Evolutionary conservation across 768 basidiomycete genomes (phyloP), one percentile per base, ranked within the genome.

Genomic region (Candolleomyces efflorescens): DNA sequence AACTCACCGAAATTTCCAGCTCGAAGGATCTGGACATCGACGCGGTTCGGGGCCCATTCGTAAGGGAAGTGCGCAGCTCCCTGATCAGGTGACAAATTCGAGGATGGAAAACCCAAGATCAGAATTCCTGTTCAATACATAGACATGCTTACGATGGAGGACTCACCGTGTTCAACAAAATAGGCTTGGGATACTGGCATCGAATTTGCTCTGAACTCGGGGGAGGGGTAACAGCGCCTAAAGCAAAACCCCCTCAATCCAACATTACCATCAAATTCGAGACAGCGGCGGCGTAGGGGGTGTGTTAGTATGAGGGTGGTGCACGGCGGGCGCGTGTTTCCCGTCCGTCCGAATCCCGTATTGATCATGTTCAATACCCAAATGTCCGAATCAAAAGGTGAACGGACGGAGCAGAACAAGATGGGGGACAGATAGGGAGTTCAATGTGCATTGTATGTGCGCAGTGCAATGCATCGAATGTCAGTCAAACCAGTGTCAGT

Each of bases 171-270:
- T 92, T 87, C 26, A 92, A 75, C 20, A 92, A 69, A 63, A 92
- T 88, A 6, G 90, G 90, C 69, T 91, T 92, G 20, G 90, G 89
- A 62, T 72, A 69, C 24, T 92, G 90, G 69, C 90, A 92, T 15
- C 81, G 82, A 50, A 79, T 70, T 64, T 92, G 87, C 36, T 79
- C 78, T 48, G 78, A 70, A 32, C 79, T 76, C 0, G 90, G 88
- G 4, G 66, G n/a, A 44, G 89, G 87, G 3, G 88, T 91, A 54
- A 91, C 67, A 6, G 77, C 80, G 66, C 81, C 83, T 84, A 36
- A 11, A 5, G 2, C 32, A 32, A 32, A 11, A n/a, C n/a, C n/a
- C n/a, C 32, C 32, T 11, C 32, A 32, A 32, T 7, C 32, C 32
- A 32, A 32, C 32, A 32, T 32, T 32, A 32, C 6, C 32, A 32